A percentile compares a stretch with the other conserved stretches of the same genome.
phyloP scores from a whole-genome alignment of 2,329 filamentous ascomycete species.

The Lasiodiplodia gonubiensis region DNA sequence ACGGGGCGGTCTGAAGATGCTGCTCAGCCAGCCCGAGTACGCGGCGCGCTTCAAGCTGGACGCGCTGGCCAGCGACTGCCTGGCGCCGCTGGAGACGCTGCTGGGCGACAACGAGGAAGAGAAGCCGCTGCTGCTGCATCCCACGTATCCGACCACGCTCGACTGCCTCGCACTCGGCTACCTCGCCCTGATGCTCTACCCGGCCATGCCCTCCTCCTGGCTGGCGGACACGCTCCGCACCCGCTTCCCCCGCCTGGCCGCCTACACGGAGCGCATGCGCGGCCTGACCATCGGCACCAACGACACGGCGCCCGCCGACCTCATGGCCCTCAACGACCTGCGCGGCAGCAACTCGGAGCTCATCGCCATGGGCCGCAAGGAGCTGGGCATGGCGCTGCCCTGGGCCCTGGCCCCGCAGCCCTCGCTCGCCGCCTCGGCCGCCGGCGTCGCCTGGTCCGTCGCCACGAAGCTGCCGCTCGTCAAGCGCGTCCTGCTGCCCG shows the following conservation, averaged over 20 bases:
- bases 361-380: constrained; percentile 20
- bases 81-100: constrained; percentile 70
- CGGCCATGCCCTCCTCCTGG: constrained; percentile 67
- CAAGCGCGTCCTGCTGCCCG: neutral
- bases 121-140: constrained; percentile 62
- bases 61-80: constrained; percentile 71
- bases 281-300: constrained; percentile 11
- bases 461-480: constrained; percentile 5
- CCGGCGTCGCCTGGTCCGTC: constrained; percentile 7
- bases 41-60: constrained; percentile 77
- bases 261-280: constrained; percentile 42
- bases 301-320: constrained; percentile 9
- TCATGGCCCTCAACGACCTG: constrained; percentile 24
- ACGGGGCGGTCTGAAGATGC: constrained; percentile 64
- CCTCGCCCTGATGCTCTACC: constrained; percentile 72
- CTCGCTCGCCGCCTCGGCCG: neutral
- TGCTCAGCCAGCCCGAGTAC: constrained; percentile 71
- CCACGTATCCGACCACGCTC: constrained; percentile 63
- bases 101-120: constrained; percentile 55
- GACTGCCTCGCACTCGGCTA: constrained; percentile 86
- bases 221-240: constrained; percentile 61
- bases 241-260: constrained; percentile 51
- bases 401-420: constrained; percentile 21
- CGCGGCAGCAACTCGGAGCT: constrained; percentile 23
- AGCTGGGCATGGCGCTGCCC: constrained; percentile 25